Evolutionary conservation across 441 rosid genomes (phyloP).

Genomic region (Aleurites moluccanus): DNA sequence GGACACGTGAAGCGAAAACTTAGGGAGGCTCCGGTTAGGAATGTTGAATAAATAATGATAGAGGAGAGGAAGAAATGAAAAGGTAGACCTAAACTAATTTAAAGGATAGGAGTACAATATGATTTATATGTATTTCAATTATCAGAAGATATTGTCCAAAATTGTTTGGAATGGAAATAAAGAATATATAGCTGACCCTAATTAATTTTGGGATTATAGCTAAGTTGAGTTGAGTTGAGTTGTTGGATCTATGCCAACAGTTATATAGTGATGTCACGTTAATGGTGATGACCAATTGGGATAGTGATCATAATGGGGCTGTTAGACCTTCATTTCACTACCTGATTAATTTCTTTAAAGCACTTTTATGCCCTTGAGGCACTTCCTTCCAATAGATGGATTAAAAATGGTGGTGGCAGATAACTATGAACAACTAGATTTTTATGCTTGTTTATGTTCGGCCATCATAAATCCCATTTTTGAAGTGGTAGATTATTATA

Average conservation of each 20-base stretch:
- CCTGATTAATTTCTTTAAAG: not conserved
- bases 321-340: not conserved
- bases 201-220: too few relatives aligned
- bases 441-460: not conserved
- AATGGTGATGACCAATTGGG: not conserved
- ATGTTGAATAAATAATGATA: too few relatives aligned
- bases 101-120: too few relatives aligned
- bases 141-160: too few relatives aligned
- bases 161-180: too few relatives aligned
- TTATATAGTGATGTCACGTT: not conserved
- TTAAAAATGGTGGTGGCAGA: not conserved
- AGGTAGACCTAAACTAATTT: too few relatives aligned
- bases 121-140: too few relatives aligned
- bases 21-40: too few relatives aligned
- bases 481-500: not conserved
- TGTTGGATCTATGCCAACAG: not conserved
- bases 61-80: too few relatives aligned
- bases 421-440: not conserved
- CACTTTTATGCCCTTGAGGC: not conserved
- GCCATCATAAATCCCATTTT: not conserved
- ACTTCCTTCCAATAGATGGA: not conserved
- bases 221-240: too few relatives aligned
- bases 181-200: too few relatives aligned
- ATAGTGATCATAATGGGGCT: not conserved
- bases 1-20: too few relatives aligned